A percentile compares a stretch with the other conserved stretches of the same genome.
phyloP scores from a whole-genome alignment of 164 flowering plant species.

The Liquidambar formosana region DNA sequence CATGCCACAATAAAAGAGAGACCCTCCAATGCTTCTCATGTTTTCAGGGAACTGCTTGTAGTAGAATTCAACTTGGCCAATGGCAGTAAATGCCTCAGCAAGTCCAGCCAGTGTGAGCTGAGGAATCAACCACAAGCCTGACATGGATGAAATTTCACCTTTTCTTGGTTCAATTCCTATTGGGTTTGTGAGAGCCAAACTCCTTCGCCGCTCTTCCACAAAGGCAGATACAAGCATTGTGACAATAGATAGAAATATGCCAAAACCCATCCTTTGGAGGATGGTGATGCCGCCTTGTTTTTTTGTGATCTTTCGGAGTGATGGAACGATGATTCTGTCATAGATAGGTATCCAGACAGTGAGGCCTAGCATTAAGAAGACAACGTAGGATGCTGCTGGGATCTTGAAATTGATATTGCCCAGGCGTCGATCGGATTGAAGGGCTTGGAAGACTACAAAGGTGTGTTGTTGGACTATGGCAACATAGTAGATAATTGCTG shows the following conservation, averaged over 20 bases:
- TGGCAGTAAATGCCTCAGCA: conserved; percentile 20
- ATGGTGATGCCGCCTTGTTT: conserved; percentile 38
- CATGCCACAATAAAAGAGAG: conserved; percentile 28
- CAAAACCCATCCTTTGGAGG: conserved; percentile 41
- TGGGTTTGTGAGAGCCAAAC: conserved; percentile 20
- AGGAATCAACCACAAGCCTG: conserved; percentile 22
- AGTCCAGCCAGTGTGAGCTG: conserved; percentile 25
- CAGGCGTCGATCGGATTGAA: conserved; percentile 41
- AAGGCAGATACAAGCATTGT: conserved; percentile 25
- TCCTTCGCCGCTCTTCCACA: conserved; percentile 23
- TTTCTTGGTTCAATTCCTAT: conserved; percentile 23
- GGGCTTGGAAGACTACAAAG: conserved; percentile 45
- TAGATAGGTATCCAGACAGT: conserved; percentile 40
- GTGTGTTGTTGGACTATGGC: conserved; percentile 32
- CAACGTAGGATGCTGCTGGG: conserved; percentile 37
- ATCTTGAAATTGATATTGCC: conserved; percentile 33
- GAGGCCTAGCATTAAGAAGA: conserved; percentile 39
- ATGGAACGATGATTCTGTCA: conserved; percentile 35
- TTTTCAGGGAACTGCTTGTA: conserved; percentile 35
- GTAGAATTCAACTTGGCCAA: conserved; percentile 25
- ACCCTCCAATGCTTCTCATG: conserved; percentile 38
- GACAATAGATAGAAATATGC: conserved; percentile 21
- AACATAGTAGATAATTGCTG: conserved; percentile 34
- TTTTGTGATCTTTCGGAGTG: conserved; percentile 28
- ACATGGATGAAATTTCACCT: conserved; percentile 26